A percentile compares a stretch with the other conserved stretches of the same genome.
phyloP scores from a whole-genome alignment of 164 flowering plant genomes.

The grape (Vitis vinifera) region DNA sequence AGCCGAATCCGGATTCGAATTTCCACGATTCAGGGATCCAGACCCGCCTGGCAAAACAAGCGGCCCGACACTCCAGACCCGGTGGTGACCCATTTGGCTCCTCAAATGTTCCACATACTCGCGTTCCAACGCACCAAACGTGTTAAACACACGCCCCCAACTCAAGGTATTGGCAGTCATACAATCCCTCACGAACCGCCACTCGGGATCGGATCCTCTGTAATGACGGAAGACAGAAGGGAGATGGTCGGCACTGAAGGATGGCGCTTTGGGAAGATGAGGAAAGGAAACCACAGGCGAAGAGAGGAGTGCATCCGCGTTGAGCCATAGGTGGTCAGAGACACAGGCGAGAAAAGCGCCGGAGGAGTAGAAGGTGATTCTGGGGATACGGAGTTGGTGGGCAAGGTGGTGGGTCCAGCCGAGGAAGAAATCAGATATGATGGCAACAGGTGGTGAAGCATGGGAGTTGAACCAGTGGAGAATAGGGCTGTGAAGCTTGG shows the following conservation, averaged over 20 bases:
- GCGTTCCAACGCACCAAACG: slow-evolving; percentile 34
- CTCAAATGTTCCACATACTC: slow-evolving; percentile 19
- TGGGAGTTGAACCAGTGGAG: slow-evolving; percentile 49
- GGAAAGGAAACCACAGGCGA: slow-evolving; percentile 14
- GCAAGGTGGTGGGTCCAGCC: slow-evolving; percentile 51
- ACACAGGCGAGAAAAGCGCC: slow-evolving; percentile 19
- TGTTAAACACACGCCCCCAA: slow-evolving; percentile 42
- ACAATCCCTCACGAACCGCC: slow-evolving; percentile 22
- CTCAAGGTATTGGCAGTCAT: slow-evolving; percentile 29
- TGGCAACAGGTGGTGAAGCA: slow-evolving; percentile 32
- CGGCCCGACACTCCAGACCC: slow-evolving; percentile 54
- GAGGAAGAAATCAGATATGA: slow-evolving; percentile 58
- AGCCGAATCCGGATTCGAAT: slow-evolving; percentile 1
- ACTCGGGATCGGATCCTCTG: slow-evolving; percentile 29
- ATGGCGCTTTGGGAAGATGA: slow-evolving; percentile 35
- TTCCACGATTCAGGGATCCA: neutral
- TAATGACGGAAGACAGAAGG: slow-evolving; percentile 29
- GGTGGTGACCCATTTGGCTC: neutral
- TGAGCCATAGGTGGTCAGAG: slow-evolving; percentile 11
- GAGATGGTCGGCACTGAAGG: slow-evolving; percentile 32
- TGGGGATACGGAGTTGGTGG: slow-evolving; percentile 28
- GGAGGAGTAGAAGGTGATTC: slow-evolving; percentile 37
- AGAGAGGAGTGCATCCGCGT: neutral
- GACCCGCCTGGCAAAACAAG: slow-evolving; percentile 8
- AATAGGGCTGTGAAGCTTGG: slow-evolving; percentile 33